phyloP scores from a whole-genome alignment of 2,329 filamentous ascomycete genomes.

The Colletotrichum plurivorum region DNA sequence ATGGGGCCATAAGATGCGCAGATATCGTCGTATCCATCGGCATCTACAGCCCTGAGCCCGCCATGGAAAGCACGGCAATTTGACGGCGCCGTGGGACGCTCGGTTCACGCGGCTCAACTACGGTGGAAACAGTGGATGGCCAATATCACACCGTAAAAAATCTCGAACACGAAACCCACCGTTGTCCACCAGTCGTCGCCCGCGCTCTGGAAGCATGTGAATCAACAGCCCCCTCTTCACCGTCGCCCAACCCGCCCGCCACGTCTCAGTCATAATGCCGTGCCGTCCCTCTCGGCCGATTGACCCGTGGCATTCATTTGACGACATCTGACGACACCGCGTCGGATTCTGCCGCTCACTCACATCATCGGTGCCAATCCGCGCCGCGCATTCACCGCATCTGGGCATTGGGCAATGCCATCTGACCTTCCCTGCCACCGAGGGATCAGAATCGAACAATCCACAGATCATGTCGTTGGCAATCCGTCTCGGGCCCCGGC shows the following conservation, averaged over 20 bases:
- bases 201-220: conserved; percentile 25
- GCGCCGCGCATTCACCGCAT: conserved; percentile 11
- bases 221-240: conserved; percentile 12
- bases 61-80: conserved; percentile 23
- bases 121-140: background rate
- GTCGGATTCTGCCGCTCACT: conserved; percentile 14
- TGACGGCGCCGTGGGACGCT: background rate
- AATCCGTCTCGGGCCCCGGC: background rate
- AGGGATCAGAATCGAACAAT: conserved; percentile 26
- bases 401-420: background rate
- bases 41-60: background rate
- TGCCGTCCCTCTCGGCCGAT: conserved; percentile 34
- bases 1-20: conserved; percentile 32
- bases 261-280: conserved; percentile 25
- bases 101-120: conserved; percentile 5
- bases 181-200: background rate
- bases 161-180: background rate
- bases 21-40: conserved; percentile 30
- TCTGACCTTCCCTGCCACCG: conserved; percentile 11
- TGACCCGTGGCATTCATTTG: conserved; percentile 28
- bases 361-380: conserved; percentile 6
- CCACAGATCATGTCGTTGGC: background rate
- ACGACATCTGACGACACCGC: conserved; percentile 21
- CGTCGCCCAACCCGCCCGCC: background rate
- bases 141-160: background rate